Conservation (phyloP, 2,329 filamentous ascomycete genomes). For the Botrytis aclada region DNA sequence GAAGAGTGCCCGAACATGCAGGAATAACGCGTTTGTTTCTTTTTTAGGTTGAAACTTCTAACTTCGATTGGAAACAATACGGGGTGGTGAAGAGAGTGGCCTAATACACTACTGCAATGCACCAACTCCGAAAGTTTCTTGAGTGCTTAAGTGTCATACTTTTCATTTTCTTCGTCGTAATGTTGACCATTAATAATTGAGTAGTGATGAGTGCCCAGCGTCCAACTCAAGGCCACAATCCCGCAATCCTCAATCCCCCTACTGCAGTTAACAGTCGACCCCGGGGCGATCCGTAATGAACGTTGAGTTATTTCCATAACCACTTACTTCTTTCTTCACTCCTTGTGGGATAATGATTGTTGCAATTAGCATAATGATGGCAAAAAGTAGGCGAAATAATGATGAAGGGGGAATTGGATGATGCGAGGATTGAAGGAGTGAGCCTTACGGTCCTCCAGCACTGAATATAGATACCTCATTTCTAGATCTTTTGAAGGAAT, state of each 20-base stretch:
- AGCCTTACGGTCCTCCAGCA: conserved; percentile 7
- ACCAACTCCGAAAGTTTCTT: not conserved
- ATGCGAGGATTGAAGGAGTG: conserved; percentile 11
- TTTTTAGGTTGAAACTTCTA: conserved; percentile 12
- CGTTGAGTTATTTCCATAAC: conserved; percentile 5
- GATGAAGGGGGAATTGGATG: not conserved
- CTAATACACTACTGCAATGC: conserved; percentile 9
- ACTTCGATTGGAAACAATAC: conserved; percentile 15
- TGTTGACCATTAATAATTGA: conserved; percentile 1
- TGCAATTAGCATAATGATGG: conserved; percentile 1
- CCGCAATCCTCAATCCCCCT: conserved; percentile 11
- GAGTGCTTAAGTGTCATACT: not conserved
- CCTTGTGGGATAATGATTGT: not conserved
- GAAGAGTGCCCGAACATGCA: not conserved
- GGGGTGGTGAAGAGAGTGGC: conserved; percentile 4
- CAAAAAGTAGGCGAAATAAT: not conserved
- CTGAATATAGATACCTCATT: not conserved
- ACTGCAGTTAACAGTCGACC: not conserved
- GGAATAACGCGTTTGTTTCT: not conserved
- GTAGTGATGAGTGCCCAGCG: not conserved
- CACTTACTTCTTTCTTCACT: not conserved
- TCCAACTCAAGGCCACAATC: conserved; percentile 5
- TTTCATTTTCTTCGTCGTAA: conserved; percentile 13
- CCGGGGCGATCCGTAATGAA: conserved; percentile 5
- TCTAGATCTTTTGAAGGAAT: not conserved